These are phyloP conservation scores for Ulota crispa DNA, from an alignment of 225 moss, liverwort and hornwort genomes.

Conservation along the genomic window DNA sequence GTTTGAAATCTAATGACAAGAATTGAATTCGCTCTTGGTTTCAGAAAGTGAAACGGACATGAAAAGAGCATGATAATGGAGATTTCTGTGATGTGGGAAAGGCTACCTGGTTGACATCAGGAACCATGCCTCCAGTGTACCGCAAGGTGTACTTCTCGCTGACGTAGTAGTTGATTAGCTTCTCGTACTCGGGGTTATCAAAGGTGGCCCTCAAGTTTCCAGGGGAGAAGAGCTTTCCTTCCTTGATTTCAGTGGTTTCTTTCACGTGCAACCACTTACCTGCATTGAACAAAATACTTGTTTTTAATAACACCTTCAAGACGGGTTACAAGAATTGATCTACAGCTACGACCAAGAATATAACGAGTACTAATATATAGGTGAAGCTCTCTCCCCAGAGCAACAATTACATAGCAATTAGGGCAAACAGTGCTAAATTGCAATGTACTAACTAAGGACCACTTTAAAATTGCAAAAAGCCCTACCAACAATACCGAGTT, in stretches of 20 bases:
- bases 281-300: conserved; percentile 14
- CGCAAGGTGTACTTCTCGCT: conserved; percentile 97
- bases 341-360: not conserved
- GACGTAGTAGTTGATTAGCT: conserved; percentile 96
- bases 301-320: not conserved
- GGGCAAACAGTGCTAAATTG: not conserved
- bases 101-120: conserved; percentile 82
- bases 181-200: conserved; percentile 97
- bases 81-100: not conserved
- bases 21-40: not conserved
- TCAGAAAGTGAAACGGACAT: too few relatives aligned
- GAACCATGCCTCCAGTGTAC: conserved; percentile 97
- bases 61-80: too few relatives aligned
- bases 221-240: conserved; percentile 95
- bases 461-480: not conserved
- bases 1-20: not conserved
- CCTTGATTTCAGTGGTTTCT: conserved; percentile 86
- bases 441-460: not conserved
- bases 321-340: not conserved
- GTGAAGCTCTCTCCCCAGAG: not conserved
- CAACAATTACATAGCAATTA: not conserved
- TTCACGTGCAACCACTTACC: conserved; percentile 94
- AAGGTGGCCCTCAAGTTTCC: conserved; percentile 95
- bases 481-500: not conserved
- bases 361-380: not conserved